Percentiles rank a stretch among this genome's conserved stretches.
These are phyloP conservation scores for Seiridium cupressi DNA, from an alignment of 2,329 filamentous ascomycete genomes.

Conservation along the genomic window DNA sequence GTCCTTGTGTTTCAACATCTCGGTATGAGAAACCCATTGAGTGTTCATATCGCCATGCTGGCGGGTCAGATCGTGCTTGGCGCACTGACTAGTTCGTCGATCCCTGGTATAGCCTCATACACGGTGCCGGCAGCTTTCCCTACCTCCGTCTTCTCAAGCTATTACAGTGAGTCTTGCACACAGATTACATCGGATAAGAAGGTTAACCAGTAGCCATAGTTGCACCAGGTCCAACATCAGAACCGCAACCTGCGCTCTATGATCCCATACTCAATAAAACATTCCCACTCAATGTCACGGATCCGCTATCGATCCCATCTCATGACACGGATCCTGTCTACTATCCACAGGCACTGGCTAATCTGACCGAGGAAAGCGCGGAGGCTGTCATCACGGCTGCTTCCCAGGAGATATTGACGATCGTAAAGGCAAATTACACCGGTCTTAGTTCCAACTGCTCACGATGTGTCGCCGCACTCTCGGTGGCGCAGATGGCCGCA, in stretches of 20 bases:
- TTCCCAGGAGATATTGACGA: conserved; percentile 40
- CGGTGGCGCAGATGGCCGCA: conserved; percentile 48
- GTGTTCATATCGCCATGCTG: neutral
- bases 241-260: conserved; percentile 39
- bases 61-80: neutral
- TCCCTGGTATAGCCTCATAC: conserved; percentile 34
- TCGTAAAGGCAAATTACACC: conserved; percentile 36
- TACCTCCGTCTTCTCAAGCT: conserved; percentile 47
- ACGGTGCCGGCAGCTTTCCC: conserved; percentile 47
- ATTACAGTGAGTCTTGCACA: conserved; percentile 35
- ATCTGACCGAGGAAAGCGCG: conserved; percentile 37
- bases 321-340: conserved; percentile 46
- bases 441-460: conserved; percentile 42
- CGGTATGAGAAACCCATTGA: neutral
- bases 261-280: conserved; percentile 54
- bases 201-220: conserved; percentile 13
- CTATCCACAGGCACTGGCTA: conserved; percentile 44
- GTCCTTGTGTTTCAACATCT: neutral
- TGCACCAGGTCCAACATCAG: conserved; percentile 25
- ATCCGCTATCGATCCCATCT: conserved; percentile 49
- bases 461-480: conserved; percentile 50
- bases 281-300: conserved; percentile 52
- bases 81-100: conserved; percentile 5
- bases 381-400: conserved; percentile 40
- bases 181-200: too few species aligned